These are phyloP conservation scores for Marasmius oreades DNA, from an alignment of 1,284 basidiomycete genomes.

Conservation along the genomic window DNA sequence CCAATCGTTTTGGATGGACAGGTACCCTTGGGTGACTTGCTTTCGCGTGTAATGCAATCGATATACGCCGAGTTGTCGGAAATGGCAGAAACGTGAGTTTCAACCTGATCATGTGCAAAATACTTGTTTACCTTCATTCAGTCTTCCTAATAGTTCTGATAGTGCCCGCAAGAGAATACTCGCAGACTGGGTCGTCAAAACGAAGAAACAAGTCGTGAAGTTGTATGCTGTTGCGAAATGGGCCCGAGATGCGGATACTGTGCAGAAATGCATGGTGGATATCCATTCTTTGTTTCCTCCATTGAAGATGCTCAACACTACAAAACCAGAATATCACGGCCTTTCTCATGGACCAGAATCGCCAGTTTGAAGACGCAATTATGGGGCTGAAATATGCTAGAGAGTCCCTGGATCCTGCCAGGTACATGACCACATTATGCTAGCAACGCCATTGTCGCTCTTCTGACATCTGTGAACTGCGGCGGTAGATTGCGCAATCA, in stretches of 20 bases:
- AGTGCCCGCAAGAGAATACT: conserved; percentile 77
- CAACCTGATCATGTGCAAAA: not conserved
- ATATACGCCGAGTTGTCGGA: conserved; percentile 84
- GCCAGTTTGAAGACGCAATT: conserved; percentile 76
- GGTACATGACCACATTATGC: conserved; percentile 35
- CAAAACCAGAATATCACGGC: conserved; percentile 69
- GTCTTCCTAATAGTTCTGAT: conserved; percentile 82
- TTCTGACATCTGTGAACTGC: conserved; percentile 1
- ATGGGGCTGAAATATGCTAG: conserved; percentile 61
- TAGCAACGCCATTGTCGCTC: not conserved
- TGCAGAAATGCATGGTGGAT: conserved; percentile 81
- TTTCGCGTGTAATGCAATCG: conserved; percentile 73
- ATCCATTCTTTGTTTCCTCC: not conserved
- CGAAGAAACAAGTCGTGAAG: conserved; percentile 87
- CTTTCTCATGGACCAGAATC: conserved; percentile 81
- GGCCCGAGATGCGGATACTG: conserved; percentile 75
- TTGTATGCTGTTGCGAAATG: conserved; percentile 83
- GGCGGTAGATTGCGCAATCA: conserved; percentile 74
- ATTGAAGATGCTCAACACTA: conserved; percentile 8
- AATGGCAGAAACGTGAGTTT: conserved; percentile 78
- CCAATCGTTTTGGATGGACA: conserved; percentile 75
- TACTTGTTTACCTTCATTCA: conserved; percentile 24
- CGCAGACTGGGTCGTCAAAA: conserved; percentile 85
- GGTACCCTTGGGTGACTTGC: conserved; percentile 68
- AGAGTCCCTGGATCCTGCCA: conserved; percentile 63